phyloP scores from a whole-genome alignment of 768 basidiomycete species.

The Lepiota brunneoincarnata region DNA sequence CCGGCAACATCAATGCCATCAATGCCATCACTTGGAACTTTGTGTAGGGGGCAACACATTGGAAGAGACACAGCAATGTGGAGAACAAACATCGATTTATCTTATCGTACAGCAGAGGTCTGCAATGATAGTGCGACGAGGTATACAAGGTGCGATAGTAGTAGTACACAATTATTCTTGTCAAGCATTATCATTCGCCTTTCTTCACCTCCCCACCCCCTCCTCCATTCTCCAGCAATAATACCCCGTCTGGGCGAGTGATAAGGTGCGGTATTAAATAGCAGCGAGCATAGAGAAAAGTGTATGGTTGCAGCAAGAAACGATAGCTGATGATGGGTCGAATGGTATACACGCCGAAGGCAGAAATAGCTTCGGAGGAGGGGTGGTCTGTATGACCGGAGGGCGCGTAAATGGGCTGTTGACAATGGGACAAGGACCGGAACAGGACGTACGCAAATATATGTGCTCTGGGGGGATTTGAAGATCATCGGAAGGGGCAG shows the following conservation, averaged over 20 bases:
- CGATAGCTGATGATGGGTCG: constrained; percentile 11
- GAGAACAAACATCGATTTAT: constrained; percentile 6
- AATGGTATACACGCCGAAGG: constrained; percentile 6
- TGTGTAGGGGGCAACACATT: neutral
- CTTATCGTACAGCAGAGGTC: constrained; percentile 14
- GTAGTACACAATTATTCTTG: constrained; percentile 10
- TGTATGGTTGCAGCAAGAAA: constrained; percentile 7
- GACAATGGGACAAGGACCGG: neutral
- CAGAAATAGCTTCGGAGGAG: neutral
- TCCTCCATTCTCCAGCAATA: constrained; percentile 16
- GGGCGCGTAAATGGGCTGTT: constrained; percentile 2
- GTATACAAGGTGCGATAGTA: constrained; percentile 10
- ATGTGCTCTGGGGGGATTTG: neutral
- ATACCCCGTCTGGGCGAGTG: constrained; percentile 15
- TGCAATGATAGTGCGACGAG: constrained; percentile 6
- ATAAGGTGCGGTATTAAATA: constrained; percentile 13
- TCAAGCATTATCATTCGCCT: constrained; percentile 4
- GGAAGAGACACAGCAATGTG: constrained; percentile 14
- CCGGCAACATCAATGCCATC: neutral
- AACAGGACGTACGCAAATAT: neutral
- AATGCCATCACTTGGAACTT: too few relatives aligned
- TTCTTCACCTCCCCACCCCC: neutral
- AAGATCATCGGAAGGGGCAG: constrained; percentile 55
- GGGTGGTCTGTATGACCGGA: constrained; percentile 2
- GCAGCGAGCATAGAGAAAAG: constrained; percentile 15